phyloP scores from a whole-genome alignment of 169 alveolate species.

The Miamiensis avidus region DNA sequence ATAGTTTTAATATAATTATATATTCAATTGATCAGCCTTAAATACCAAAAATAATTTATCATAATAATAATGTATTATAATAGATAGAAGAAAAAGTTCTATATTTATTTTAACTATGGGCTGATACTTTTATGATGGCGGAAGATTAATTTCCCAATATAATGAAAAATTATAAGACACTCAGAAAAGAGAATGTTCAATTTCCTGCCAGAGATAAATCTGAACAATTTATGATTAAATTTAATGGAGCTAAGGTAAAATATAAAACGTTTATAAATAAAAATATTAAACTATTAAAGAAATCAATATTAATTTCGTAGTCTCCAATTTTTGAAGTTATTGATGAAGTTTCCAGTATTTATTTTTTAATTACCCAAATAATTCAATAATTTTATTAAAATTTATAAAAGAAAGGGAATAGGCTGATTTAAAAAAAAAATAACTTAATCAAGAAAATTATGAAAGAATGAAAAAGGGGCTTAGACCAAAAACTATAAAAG shows the following conservation, averaged over 20 bases:
- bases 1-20: too few relatives aligned
- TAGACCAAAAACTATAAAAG: too few relatives aligned
- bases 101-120: conserved; percentile 61
- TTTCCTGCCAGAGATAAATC: conserved; percentile 63
- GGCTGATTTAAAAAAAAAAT: neutral
- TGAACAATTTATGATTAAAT: conserved; percentile 51
- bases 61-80: too few relatives aligned
- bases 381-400: too few relatives aligned
- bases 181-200: conserved; percentile 54
- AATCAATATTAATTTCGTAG: too few relatives aligned
- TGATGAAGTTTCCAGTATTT: neutral
- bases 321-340: neutral
- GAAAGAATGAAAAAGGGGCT: neutral
- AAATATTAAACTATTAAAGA: neutral
- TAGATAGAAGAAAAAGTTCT: conserved; percentile 56
- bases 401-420: neutral
- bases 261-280: too few relatives aligned
- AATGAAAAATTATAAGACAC: conserved; percentile 45
- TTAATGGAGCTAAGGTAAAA: conserved; percentile 31
- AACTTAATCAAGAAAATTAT: too few relatives aligned
- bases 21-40: too few relatives aligned
- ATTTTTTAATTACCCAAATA: too few relatives aligned
- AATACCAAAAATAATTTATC: too few relatives aligned
- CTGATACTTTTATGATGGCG: conserved; percentile 78
- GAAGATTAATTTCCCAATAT: conserved; percentile 62